Base-by-base conservation (phyloP, 345 rosid species). In the Cochlearia excelsa region DNA sequence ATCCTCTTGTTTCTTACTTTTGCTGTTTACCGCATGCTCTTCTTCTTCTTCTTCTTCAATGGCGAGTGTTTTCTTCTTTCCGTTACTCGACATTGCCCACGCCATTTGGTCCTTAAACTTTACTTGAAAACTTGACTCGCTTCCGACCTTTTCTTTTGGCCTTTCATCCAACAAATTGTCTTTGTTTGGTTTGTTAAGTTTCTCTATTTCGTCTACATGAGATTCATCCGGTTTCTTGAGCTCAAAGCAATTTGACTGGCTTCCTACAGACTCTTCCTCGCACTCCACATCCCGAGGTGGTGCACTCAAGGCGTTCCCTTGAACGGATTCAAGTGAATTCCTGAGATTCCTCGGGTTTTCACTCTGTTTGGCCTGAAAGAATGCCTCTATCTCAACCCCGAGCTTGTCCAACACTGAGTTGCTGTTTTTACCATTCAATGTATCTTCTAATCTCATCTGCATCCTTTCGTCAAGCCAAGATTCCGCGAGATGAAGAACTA, bases 391-490 rank as follows among this genome's bases (percentile, higher is more conserved):
- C 51, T 70, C 75, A 51, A 51, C 27, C 70, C 39, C 66, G 1
- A 70, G 70, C 70, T 71, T 71, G 28, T 57, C 70, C 56, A 70
- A 11, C 7, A 46, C 69, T 0, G 69, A 58, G 1, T 61, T 66
- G 0, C 65, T 30, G 34, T n/a, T n/a, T n/a, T n/a, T n/a, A n/a
- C n/a, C n/a, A n/a, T n/a, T n/a, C n/a, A n/a, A n/a, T n/a, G n/a
- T n/a, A n/a, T n/a, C n/a, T n/a, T n/a, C n/a, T n/a, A n/a, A n/a
- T n/a, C 70, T 61, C 9, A 30, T 90, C 73, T 90, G 97, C 80
- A 90, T 79, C 69, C 95, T 73, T 65, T 94, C 97, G 27, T 94
- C 97, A 44, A 94, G 86, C 99, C 99, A 90, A 51, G 95, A 81
- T 61, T 94, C 99, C 3, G 99, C 84, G 52, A 94, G 67, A 71